Conservation (phyloP, 1,139 yeast species). For the Pneumocystis carinii region DNA sequence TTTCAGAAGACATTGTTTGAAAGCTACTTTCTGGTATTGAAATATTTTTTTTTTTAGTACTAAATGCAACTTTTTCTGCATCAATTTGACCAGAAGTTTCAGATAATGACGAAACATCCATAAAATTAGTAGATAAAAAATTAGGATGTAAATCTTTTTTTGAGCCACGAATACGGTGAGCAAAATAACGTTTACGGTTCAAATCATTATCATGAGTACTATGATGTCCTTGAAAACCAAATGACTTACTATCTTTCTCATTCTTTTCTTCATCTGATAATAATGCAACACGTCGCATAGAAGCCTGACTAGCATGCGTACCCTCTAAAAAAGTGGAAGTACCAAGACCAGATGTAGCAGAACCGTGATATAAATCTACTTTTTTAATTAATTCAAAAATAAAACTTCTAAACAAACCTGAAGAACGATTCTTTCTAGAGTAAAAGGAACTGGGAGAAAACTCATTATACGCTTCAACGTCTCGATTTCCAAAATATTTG, state of each 20-base stretch:
- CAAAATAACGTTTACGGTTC: not conserved
- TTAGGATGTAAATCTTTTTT: not conserved
- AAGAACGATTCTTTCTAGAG: conserved; percentile 2
- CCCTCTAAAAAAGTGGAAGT: conserved; percentile 87
- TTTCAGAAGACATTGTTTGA: not conserved
- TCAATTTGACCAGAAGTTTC: not conserved
- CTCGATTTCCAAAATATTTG: conserved; percentile 24
- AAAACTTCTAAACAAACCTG: conserved; percentile 5
- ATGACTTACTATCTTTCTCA: not conserved
- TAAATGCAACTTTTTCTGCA: not conserved
- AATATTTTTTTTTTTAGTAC: not conserved
- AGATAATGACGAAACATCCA: not conserved
- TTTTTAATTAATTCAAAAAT: conserved; percentile 52
- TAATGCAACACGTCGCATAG: not conserved
- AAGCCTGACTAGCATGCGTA: conserved; percentile 55
- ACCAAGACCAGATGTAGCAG: conserved; percentile 74
- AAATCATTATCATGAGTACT: not conserved
- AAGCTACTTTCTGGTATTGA: not conserved
- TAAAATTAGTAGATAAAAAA: not conserved
- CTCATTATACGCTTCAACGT: conserved; percentile 22
- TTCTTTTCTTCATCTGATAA: not conserved
- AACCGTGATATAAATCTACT: conserved; percentile 68
- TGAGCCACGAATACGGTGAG: not conserved
- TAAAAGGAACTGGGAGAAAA: conserved; percentile 8
- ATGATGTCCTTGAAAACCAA: not conserved